Percentiles rank a stretch among this genome's conserved stretches.
phyloP scores from a whole-genome alignment of 495 filamentous ascomycete genomes.

The Lasiosphaeria hispida region DNA sequence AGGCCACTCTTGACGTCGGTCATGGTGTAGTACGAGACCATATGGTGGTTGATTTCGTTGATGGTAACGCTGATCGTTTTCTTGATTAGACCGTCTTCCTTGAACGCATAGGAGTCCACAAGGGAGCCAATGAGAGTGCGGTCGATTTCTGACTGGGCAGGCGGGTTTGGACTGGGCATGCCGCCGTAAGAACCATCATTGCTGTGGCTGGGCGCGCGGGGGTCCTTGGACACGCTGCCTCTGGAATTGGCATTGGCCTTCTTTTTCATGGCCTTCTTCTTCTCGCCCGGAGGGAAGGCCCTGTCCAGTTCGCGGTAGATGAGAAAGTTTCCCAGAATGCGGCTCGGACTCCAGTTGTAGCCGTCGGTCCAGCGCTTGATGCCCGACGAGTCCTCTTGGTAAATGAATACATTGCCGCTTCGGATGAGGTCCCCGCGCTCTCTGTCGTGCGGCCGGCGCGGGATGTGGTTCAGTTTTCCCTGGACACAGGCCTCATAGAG shows the following conservation, averaged over 20 bases:
- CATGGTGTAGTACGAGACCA: conserved; percentile 76
- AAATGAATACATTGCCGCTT: conserved; percentile 85
- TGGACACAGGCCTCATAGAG: conserved; percentile 73
- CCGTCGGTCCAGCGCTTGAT: conserved; percentile 96
- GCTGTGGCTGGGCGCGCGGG: too few relatives aligned
- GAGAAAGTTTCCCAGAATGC: conserved; percentile 83
- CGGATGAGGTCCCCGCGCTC: conserved; percentile 71
- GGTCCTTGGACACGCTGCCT: conserved; percentile 21
- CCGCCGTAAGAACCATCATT: too few relatives aligned
- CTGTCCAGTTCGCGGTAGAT: conserved; percentile 85
- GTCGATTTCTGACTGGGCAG: conserved; percentile 36
- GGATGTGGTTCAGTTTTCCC: conserved; percentile 67
- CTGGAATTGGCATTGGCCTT: conserved; percentile 24
- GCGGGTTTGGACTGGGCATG: too few relatives aligned
- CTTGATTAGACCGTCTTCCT: conserved; percentile 79
- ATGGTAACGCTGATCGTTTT: conserved; percentile 84
- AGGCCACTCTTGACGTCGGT: too few relatives aligned
- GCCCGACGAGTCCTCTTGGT: conserved; percentile 81
- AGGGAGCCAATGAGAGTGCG: conserved; percentile 76
- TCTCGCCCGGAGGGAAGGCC: conserved; percentile 80
- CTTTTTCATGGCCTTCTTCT: conserved; percentile 80
- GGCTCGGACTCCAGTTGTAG: conserved; percentile 83
- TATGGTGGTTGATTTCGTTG: conserved; percentile 67
- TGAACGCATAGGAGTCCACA: conserved; percentile 84
- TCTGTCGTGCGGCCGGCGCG: conserved; percentile 75